Evolutionary conservation across 2,329 filamentous ascomycete genomes (phyloP).

Genomic region (Colletotrichum magnum): DNA sequence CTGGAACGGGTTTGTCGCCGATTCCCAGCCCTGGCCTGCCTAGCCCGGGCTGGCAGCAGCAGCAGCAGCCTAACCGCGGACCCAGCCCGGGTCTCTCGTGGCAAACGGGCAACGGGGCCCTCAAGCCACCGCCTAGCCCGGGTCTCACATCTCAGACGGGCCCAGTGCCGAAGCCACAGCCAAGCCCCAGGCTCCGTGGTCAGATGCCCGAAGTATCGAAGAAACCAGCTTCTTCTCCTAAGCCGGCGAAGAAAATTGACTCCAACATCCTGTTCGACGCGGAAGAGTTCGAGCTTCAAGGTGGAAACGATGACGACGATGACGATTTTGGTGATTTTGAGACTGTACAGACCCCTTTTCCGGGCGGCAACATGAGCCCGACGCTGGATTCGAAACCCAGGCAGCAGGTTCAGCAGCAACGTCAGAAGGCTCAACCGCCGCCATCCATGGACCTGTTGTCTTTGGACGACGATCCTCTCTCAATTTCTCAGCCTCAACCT

Average conservation of each 20-base stretch:
- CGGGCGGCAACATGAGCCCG: conserved; percentile 24
- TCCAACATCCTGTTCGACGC: conserved; percentile 78
- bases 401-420: conserved; percentile 43
- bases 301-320: conserved; percentile 57
- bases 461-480: conserved; percentile 48
- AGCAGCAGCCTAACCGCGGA: conserved; percentile 16
- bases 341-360: conserved; percentile 51
- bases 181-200: conserved; percentile 42
- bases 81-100: conserved; percentile 21
- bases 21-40: conserved; percentile 33
- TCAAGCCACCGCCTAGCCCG: conserved; percentile 19
- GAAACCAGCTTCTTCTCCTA: conserved; percentile 14
- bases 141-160: conserved; percentile 16
- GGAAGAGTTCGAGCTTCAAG: conserved; percentile 64
- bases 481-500: conserved; percentile 46
- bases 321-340: conserved; percentile 75
- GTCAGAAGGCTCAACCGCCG: conserved; percentile 34
- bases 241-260: conserved; percentile 46
- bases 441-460: conserved; percentile 59
- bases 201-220: conserved; percentile 18
- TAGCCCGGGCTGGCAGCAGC: conserved; percentile 7
- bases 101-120: conserved; percentile 5
- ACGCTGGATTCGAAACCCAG: conserved; percentile 40
- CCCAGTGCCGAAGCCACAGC: conserved; percentile 40
- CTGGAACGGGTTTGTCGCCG: conserved; percentile 20